Percentiles rank a stretch among this genome's conserved stretches.
Conservation (phyloP, 2,329 filamentous ascomycete genomes). For the Didymella exigua region DNA sequence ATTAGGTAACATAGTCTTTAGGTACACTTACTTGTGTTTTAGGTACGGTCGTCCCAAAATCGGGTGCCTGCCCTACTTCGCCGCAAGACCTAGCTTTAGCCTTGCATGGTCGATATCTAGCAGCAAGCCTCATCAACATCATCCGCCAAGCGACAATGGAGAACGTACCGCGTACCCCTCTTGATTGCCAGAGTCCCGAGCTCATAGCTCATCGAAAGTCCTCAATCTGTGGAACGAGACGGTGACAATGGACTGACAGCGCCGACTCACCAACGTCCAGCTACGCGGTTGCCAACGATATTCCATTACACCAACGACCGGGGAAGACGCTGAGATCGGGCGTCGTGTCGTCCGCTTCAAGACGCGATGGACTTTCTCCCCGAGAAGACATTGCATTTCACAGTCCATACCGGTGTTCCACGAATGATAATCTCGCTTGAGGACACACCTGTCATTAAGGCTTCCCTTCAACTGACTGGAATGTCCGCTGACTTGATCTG, state of each 20-base stretch:
- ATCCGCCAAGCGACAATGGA: not conserved
- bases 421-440: not conserved
- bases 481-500: not conserved
- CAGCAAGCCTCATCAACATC: not conserved
- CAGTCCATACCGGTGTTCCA: not conserved
- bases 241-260: not conserved
- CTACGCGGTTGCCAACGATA: not conserved
- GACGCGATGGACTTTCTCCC: not conserved
- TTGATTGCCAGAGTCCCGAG: not conserved
- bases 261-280: not conserved
- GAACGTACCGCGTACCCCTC: not conserved
- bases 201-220: not conserved
- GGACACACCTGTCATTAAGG: too few relatives aligned
- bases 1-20: not conserved
- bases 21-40: not conserved
- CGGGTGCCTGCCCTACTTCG: not conserved
- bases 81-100: constrained; percentile 1
- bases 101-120: not conserved
- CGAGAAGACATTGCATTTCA: not conserved
- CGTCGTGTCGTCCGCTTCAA: not conserved
- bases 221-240: not conserved
- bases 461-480: too few relatives aligned
- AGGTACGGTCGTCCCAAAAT: not conserved
- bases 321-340: not conserved
- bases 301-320: too few relatives aligned